These are phyloP conservation scores for Ophiostoma sp. DNA, from an alignment of 2,329 filamentous ascomycete species.

Conservation along the genomic window DNA sequence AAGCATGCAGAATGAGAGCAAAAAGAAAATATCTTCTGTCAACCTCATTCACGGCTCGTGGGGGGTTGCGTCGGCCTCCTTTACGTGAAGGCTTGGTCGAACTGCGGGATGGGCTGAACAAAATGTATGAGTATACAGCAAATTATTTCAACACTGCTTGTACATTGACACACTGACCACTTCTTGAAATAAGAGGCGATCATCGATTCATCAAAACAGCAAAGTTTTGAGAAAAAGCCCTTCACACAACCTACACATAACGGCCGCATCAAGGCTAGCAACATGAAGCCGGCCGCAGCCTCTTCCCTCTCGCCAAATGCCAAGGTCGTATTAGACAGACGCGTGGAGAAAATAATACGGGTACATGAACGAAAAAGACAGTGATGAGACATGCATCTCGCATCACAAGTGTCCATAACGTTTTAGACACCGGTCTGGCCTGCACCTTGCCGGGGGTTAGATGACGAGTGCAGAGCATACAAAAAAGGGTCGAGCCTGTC, in stretches of 20 bases:
- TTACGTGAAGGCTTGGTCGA: neutral
- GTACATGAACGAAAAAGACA: neutral
- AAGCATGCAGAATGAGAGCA: neutral
- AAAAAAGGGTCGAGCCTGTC: neutral
- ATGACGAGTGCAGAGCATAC: too few species aligned
- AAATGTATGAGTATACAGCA: neutral
- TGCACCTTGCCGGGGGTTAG: neutral
- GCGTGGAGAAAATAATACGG: neutral
- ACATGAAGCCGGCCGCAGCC: neutral
- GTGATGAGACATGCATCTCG: constrained; percentile 16
- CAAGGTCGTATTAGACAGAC: neutral
- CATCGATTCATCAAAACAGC: neutral
- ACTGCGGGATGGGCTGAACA: neutral
- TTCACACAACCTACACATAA: neutral
- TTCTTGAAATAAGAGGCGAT: neutral
- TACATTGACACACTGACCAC: neutral
- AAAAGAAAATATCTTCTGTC: neutral
- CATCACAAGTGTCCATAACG: neutral
- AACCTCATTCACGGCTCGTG: neutral
- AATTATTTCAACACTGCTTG: neutral
- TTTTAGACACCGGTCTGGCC: neutral
- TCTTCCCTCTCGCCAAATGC: neutral
- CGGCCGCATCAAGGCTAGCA: neutral
- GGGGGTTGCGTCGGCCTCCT: neutral
- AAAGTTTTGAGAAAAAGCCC: neutral